phyloP scores from a whole-genome alignment of 2,329 filamentous ascomycete species.

The Beauveria caledonica region DNA sequence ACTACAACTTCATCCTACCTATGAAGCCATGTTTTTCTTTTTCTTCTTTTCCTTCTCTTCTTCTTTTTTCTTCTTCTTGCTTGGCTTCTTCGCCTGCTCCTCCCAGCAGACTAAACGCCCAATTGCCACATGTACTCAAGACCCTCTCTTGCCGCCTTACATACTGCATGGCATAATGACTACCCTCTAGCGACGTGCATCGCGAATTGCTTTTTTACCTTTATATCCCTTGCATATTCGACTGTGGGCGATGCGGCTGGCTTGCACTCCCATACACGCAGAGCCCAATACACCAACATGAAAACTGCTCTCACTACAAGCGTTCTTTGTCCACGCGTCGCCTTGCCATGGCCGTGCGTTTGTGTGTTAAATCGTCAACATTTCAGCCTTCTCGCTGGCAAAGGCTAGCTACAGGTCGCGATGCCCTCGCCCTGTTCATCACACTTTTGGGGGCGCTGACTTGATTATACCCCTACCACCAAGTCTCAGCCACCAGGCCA shows the following conservation, averaged over 20 bases:
- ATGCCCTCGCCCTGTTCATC: background rate
- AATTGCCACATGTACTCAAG: no score
- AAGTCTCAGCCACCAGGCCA: conserved; percentile 7
- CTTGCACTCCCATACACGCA: no score
- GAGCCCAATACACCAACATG: no score
- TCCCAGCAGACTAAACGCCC: background rate
- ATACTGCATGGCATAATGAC: background rate
- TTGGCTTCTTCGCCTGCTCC: background rate
- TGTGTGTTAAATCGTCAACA: no score
- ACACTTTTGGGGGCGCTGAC: background rate
- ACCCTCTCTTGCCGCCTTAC: background rate
- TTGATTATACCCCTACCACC: background rate
- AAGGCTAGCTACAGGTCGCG: background rate
- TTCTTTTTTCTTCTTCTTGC: background rate
- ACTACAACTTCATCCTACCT: background rate
- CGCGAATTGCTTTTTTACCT: background rate
- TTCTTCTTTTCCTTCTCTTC: background rate
- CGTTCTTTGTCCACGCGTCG: background rate
- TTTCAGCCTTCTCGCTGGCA: background rate
- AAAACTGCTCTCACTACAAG: background rate
- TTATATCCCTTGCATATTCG: no score
- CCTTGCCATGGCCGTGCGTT: background rate
- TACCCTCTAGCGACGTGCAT: background rate
- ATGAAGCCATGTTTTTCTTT: background rate
- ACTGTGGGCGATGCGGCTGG: no score